A percentile compares a stretch with the other conserved stretches of the same genome.
These are phyloP conservation scores for Mariannaea sp. DNA, from an alignment of 2,329 filamentous ascomycete species.

Conservation along the genomic window DNA sequence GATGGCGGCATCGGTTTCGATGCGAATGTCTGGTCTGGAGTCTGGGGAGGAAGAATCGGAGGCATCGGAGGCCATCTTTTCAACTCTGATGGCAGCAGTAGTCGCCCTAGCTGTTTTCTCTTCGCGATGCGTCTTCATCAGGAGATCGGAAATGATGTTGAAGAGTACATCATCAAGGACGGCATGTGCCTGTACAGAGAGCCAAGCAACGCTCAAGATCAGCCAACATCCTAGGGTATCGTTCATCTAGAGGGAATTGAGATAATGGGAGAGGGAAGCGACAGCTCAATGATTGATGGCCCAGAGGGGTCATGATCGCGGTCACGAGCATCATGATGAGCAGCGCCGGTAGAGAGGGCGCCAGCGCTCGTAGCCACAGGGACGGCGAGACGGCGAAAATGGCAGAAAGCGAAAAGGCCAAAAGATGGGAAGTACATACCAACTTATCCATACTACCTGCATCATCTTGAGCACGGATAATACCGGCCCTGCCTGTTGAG, in stretches of 20 bases:
- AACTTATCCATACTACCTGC: conserved; percentile 61
- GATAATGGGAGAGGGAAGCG: not conserved
- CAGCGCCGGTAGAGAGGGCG: conserved; percentile 1
- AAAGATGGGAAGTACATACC: conserved; percentile 51
- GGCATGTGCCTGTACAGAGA: conserved; percentile 58
- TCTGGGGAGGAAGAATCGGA: conserved; percentile 59
- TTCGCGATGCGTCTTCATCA: conserved; percentile 75
- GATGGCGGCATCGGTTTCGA: conserved; percentile 70
- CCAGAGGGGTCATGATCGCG: not conserved
- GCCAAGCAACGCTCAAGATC: conserved; percentile 19
- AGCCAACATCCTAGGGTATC: conserved; percentile 19
- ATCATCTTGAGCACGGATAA: conserved; percentile 59
- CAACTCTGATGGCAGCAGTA: conserved; percentile 66
- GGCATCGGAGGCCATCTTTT: conserved; percentile 63
- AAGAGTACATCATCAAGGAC: conserved; percentile 77
- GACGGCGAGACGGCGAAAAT: conserved; percentile 14
- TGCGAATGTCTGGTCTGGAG: conserved; percentile 58
- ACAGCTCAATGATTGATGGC: not conserved
- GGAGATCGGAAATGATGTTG: conserved; percentile 76
- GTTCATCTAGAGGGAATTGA: not conserved
- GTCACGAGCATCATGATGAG: conserved; percentile 1
- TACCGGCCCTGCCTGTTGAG: conserved; percentile 59
- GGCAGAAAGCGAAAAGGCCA: conserved; percentile 6
- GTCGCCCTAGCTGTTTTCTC: conserved; percentile 76
- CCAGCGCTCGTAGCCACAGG: conserved; percentile 12